Evolutionary conservation across 148 eudicot species (phyloP).

Genomic region (Spergularia marina): DNA sequence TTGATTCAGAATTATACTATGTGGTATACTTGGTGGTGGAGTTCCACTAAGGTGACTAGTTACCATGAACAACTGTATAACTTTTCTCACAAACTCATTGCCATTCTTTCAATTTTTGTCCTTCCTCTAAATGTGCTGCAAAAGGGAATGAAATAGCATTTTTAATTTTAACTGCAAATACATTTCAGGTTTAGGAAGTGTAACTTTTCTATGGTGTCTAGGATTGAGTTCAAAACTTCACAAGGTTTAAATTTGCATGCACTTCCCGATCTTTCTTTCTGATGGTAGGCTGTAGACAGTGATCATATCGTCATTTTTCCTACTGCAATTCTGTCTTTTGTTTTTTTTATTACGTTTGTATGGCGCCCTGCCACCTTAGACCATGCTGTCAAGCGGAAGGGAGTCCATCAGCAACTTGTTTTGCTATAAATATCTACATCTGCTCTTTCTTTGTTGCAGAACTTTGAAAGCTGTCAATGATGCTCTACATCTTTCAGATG

Average conservation of each 20-base stretch:
- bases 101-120: neutral
- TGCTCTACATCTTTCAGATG: conserved; percentile 63
- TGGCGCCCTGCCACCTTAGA: too few relatives aligned
- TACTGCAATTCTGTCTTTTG: neutral
- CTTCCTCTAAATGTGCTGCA: neutral
- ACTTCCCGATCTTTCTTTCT: neutral
- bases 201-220: neutral
- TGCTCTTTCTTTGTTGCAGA: conserved; percentile 50
- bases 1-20: too few relatives aligned
- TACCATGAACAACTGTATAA: neutral
- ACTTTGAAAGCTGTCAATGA: conserved; percentile 75
- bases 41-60: neutral
- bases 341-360: neutral
- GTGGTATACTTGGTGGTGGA: neutral
- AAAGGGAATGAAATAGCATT: neutral
- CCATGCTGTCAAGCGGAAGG: too few relatives aligned
- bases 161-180: neutral
- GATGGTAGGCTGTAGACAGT: too few relatives aligned
- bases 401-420: neutral
- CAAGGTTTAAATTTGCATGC: conserved; percentile 1
- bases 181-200: neutral
- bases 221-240: neutral
- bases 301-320: neutral
- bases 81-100: neutral
- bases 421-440: conserved; percentile 15